These are phyloP conservation scores for Hyaloperonospora arabidopsidis DNA, from an alignment of 352 stramenopile species.

Conservation along the genomic window DNA sequence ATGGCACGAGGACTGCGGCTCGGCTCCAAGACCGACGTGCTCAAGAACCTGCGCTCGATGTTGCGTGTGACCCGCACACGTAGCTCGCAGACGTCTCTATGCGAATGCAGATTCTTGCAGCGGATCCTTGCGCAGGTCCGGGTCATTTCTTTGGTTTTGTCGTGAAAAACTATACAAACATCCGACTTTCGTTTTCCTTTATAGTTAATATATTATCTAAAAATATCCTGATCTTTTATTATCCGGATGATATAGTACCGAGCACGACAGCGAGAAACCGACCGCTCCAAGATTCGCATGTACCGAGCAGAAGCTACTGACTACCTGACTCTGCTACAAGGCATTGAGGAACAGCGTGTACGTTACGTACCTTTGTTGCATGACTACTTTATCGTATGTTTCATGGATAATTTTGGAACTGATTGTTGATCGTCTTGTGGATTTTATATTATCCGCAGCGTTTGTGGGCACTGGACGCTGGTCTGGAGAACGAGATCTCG, in stretches of 20 bases:
- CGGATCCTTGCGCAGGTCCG: conserved; percentile 63
- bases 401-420: background rate
- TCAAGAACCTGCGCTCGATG: conserved; percentile 70
- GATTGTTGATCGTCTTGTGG: background rate
- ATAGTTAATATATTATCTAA: background rate
- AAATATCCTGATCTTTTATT: conserved; percentile 3
- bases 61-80: conserved; percentile 58
- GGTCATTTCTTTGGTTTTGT: background rate
- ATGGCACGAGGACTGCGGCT: conserved; percentile 72
- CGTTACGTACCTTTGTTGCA: conserved; percentile 5
- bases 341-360: conserved; percentile 72
- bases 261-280: conserved; percentile 58
- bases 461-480: conserved; percentile 68
- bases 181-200: background rate
- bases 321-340: conserved; percentile 57
- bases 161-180: too few relatives aligned
- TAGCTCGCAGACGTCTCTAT: conserved; percentile 38
- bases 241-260: conserved; percentile 43
- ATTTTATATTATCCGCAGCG: conserved; percentile 26
- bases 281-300: conserved; percentile 60
- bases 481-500: conserved; percentile 56
- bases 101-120: conserved; percentile 62
- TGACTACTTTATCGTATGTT: too few relatives aligned
- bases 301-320: conserved; percentile 67
- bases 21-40: conserved; percentile 70